These are phyloP conservation scores for Sclerotinia spermophila DNA, from an alignment of 2,329 filamentous ascomycete genomes.

Conservation along the genomic window DNA sequence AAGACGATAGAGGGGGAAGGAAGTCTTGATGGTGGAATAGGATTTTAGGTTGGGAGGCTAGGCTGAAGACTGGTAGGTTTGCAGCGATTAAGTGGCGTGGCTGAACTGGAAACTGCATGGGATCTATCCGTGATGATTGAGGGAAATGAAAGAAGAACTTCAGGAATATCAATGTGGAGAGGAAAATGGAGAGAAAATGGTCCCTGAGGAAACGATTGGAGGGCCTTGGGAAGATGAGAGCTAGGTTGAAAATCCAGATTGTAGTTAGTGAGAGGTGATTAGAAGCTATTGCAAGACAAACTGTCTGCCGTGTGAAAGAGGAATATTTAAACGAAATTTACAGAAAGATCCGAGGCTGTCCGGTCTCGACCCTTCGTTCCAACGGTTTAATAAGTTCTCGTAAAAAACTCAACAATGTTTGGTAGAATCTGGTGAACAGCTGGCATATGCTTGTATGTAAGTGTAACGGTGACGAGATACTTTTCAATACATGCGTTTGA, in stretches of 20 bases:
- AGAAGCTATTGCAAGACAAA: neutral
- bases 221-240: neutral
- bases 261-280: neutral
- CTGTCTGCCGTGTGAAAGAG: neutral
- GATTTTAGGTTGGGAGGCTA: neutral
- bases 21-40: neutral
- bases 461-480: constrained; percentile 1
- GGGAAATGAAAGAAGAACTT: neutral
- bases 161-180: neutral
- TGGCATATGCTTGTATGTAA: neutral
- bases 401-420: neutral
- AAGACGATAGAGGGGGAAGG: neutral
- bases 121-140: neutral
- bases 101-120: neutral
- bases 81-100: neutral
- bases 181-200: neutral
- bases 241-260: neutral
- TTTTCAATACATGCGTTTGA: neutral
- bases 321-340: too few relatives aligned
- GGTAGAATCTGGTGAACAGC: neutral
- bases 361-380: neutral
- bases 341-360: neutral
- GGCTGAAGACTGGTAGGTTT: neutral
- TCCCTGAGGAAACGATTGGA: neutral
- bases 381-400: neutral